A percentile compares a stretch with the other conserved stretches of the same genome.
Evolutionary conservation across 495 filamentous ascomycete genomes (phyloP).

Genomic region (Podospora pseudopauciseta): DNA sequence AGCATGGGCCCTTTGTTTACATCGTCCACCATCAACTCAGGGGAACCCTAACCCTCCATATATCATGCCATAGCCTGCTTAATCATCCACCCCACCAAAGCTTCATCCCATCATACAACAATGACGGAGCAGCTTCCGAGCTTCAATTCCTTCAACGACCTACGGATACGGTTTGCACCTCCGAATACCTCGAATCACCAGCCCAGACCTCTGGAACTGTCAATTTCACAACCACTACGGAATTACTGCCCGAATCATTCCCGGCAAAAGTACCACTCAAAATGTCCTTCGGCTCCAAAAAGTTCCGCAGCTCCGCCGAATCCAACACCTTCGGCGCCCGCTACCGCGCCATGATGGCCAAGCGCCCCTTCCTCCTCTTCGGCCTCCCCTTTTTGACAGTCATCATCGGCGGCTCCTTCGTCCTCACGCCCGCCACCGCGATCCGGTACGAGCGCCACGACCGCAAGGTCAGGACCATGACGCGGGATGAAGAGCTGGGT

Average conservation of each 20-base stretch:
- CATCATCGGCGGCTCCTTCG: constrained; percentile 93
- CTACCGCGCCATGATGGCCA: constrained; percentile 67
- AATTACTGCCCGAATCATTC: background rate
- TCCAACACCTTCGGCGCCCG: constrained; percentile 63
- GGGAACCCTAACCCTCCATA: constrained; percentile 18
- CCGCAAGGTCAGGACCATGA: constrained; percentile 74
- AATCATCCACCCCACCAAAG: background rate
- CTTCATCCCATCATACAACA: constrained; percentile 1
- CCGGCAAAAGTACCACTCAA: background rate
- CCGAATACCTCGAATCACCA: background rate
- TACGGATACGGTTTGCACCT: background rate
- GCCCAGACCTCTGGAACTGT: background rate
- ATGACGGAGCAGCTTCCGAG: background rate
- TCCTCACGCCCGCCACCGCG: constrained; percentile 88
- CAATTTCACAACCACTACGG: background rate
- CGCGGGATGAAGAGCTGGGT: constrained; percentile 78
- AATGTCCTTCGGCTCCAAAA: constrained; percentile 61
- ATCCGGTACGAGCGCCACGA: constrained; percentile 91
- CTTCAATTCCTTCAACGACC: background rate
- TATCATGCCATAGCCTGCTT: background rate
- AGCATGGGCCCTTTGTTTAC: background rate
- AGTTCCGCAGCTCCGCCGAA: constrained; percentile 59
- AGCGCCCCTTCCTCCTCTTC: constrained; percentile 88
- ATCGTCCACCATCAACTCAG: background rate
- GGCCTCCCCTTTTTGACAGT: constrained; percentile 90